Percentiles rank a stretch among this genome's conserved stretches.
These are phyloP conservation scores for Anthostomella pinea DNA, from an alignment of 2,329 filamentous ascomycete species.

Conservation along the genomic window DNA sequence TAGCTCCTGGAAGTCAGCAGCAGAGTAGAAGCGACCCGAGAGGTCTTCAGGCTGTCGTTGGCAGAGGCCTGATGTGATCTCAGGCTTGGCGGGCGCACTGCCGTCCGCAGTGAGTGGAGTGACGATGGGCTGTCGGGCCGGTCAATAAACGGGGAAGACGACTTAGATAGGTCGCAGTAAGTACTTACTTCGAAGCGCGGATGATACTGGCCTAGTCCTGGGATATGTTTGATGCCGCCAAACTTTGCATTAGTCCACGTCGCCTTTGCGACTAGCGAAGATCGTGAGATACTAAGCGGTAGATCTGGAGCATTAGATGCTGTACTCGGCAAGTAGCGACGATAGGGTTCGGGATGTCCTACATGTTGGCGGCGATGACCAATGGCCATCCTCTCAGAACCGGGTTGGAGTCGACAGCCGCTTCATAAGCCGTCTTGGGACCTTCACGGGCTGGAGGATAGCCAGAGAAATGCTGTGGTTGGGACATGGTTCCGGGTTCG, in stretches of 20 bases:
- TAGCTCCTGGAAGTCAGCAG: conserved; percentile 72
- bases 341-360: conserved; percentile 29
- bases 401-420: conserved; percentile 60
- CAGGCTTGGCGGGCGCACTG: conserved; percentile 31
- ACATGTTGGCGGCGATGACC: conserved; percentile 60
- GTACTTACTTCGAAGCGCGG: conserved; percentile 50
- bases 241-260: conserved; percentile 70
- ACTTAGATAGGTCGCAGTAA: not conserved
- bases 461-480: conserved; percentile 21
- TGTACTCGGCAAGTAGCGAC: no score
- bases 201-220: conserved; percentile 42
- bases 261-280: conserved; percentile 58
- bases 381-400: conserved; percentile 64
- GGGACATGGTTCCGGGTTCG: not conserved
- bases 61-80: conserved; percentile 41
- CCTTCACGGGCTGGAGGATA: conserved; percentile 25
- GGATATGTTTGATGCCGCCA: conserved; percentile 43
- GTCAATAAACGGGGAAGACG: conserved; percentile 9
- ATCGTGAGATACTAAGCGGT: conserved; percentile 59
- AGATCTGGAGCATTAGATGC: no score
- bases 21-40: conserved; percentile 61
- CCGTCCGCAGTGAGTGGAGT: conserved; percentile 45
- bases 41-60: conserved; percentile 39
- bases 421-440: conserved; percentile 39
- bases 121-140: conserved; percentile 48